These are phyloP conservation scores for Xylaria intraflava DNA, from an alignment of 495 filamentous ascomycete species.

Conservation along the genomic window DNA sequence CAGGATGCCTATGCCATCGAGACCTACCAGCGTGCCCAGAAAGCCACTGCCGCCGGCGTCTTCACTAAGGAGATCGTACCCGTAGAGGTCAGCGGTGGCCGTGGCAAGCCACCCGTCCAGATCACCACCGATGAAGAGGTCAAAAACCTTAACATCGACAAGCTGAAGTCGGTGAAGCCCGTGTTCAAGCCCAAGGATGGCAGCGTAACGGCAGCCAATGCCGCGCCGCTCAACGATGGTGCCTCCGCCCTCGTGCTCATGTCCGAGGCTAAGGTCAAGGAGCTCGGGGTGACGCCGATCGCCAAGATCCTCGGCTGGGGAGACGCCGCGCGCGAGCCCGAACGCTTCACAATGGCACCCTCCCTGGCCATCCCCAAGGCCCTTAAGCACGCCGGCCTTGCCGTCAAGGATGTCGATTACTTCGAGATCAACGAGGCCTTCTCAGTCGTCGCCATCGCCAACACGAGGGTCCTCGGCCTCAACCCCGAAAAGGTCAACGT, in stretches of 20 bases:
- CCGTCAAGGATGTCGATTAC: conserved; percentile 69
- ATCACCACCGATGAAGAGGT: conserved; percentile 90
- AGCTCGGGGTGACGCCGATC: conserved; percentile 80
- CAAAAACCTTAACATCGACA: conserved; percentile 93
- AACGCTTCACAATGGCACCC: conserved; percentile 92
- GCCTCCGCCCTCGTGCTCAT: conserved; percentile 85
- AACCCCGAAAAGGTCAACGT: conserved; percentile 86
- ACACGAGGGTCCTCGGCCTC: conserved; percentile 80
- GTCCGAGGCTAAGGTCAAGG: conserved; percentile 81
- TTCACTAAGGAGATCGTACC: conserved; percentile 86
- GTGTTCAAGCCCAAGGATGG: conserved; percentile 76
- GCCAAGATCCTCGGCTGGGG: conserved; percentile 96
- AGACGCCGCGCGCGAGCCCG: conserved; percentile 81
- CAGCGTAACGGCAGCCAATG: conserved; percentile 96
- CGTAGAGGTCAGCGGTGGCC: conserved; percentile 76
- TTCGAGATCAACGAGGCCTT: conserved; percentile 99
- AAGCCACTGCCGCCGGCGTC: conserved; percentile 66
- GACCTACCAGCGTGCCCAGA: conserved; percentile 84
- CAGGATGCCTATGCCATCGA: conserved; percentile 93
- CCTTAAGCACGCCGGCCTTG: conserved; percentile 79
- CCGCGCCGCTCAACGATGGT: conserved; percentile 90
- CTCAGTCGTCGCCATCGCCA: conserved; percentile 90
- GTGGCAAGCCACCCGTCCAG: conserved; percentile 78
- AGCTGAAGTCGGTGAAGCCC: conserved; percentile 76
- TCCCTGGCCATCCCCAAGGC: conserved; percentile 96